Evolutionary conservation across 352 stramenopile genomes (phyloP).

Genomic region (Blastocystis sp.): DNA sequence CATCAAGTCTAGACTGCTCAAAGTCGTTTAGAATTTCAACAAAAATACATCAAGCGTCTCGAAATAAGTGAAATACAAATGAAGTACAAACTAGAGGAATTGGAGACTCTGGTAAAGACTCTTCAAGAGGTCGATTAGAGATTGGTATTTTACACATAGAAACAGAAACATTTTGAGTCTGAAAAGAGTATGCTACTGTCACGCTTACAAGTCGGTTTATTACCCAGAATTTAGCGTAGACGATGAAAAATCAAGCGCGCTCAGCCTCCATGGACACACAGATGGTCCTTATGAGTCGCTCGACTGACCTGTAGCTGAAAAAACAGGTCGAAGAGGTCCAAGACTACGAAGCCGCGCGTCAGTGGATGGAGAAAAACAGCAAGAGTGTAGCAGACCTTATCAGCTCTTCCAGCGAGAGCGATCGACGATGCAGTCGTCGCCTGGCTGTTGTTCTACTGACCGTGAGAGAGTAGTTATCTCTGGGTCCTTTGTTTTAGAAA

Average conservation of each 20-base stretch:
- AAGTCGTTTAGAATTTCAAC: neutral
- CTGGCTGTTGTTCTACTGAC: conserved; percentile 7
- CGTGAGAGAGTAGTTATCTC: neutral
- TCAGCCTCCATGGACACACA: neutral
- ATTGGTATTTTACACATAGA: neutral
- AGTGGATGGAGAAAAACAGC: conserved; percentile 21
- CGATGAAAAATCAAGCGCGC: neutral
- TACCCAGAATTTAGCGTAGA: neutral
- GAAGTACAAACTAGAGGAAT: neutral
- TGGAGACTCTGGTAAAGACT: neutral
- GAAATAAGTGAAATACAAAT: neutral
- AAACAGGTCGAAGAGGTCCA: neutral
- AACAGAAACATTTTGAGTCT: neutral
- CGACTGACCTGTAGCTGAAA: neutral
- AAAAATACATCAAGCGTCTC: neutral
- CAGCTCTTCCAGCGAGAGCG: neutral
- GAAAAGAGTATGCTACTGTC: neutral
- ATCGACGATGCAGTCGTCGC: neutral
- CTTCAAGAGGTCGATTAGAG: neutral
- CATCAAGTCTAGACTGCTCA: neutral
- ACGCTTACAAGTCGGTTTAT: too few relatives aligned
- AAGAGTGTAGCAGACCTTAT: conserved; percentile 4
- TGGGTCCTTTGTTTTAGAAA: neutral
- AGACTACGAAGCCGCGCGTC: conserved; percentile 7
- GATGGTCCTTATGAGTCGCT: neutral